phyloP scores from a whole-genome alignment of 2,329 filamentous ascomycete genomes.

The Elsinoe fawcettii region DNA sequence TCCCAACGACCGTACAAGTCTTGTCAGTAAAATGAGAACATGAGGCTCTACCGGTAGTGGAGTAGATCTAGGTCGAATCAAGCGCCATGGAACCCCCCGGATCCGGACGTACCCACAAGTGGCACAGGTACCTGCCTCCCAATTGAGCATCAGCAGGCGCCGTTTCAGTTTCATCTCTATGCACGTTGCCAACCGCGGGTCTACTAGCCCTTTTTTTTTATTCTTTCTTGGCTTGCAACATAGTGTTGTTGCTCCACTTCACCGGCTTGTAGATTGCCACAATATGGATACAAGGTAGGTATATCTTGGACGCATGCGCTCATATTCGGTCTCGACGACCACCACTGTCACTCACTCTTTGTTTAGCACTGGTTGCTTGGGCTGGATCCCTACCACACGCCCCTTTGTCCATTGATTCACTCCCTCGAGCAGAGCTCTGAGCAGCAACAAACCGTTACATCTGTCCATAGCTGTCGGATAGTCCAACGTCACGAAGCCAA shows the following conservation, averaged over 20 bases:
- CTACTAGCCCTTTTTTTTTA: neutral
- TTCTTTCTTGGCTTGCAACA: neutral
- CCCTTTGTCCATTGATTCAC: neutral
- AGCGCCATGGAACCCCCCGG: neutral
- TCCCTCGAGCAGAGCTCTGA: neutral
- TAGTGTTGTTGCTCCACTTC: neutral
- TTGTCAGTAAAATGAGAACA: neutral
- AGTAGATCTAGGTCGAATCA: neutral
- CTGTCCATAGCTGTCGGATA: neutral
- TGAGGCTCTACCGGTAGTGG: neutral
- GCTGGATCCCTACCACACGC: neutral
- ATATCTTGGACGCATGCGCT: slow-evolving; percentile 1
- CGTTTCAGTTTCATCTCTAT: slow-evolving; percentile 4
- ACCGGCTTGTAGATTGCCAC: neutral
- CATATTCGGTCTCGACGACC: neutral
- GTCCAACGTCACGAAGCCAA: slow-evolving; percentile 5
- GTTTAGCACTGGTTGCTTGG: neutral
- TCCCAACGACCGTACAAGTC: neutral
- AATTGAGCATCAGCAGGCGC: neutral
- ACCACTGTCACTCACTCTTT: neutral
- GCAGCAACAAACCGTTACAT: neutral
- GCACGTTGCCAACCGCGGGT: slow-evolving; percentile 1
- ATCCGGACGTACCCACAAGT: too few relatives aligned
- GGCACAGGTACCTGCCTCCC: too few relatives aligned
- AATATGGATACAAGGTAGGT: neutral